A percentile compares a stretch with the other conserved stretches of the same genome.
Evolutionary conservation across 805 yeast genomes (phyloP).

Genomic region (Suhomyces xylopsoci): DNA sequence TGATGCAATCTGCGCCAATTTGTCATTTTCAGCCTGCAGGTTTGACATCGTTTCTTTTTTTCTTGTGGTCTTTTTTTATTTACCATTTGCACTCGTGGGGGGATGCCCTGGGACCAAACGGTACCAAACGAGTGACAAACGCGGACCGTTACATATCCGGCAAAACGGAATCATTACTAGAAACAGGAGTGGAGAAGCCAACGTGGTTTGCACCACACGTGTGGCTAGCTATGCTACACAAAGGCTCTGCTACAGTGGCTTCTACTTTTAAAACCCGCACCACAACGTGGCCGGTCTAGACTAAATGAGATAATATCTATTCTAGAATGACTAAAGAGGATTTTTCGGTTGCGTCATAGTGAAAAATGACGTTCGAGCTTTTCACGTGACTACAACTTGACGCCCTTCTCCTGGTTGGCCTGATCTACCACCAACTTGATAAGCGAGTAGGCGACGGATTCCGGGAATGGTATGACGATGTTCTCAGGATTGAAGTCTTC

Average conservation of each 20-base stretch:
- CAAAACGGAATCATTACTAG: neutral
- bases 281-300: neutral
- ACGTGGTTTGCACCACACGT: neutral
- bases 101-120: neutral
- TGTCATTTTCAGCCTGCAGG: neutral
- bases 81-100: neutral
- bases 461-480: constrained; percentile 41
- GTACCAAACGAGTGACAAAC: neutral
- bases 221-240: neutral
- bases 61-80: neutral
- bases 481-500: constrained; percentile 32
- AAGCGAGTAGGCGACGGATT: constrained; percentile 43
- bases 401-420: constrained; percentile 5
- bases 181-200: neutral
- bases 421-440: constrained; percentile 41
- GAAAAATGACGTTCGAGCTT: neutral
- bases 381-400: constrained; percentile 1
- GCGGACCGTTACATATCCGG: neutral
- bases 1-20: neutral
- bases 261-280: too few relatives aligned
- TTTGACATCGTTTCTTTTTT: neutral
- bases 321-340: neutral
- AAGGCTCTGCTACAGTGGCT: too few relatives aligned
- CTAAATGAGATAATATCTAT: neutral
- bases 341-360: neutral